phyloP scores from a whole-genome alignment of 176 grass and related monocot species.

The Cenchrus americanus region DNA sequence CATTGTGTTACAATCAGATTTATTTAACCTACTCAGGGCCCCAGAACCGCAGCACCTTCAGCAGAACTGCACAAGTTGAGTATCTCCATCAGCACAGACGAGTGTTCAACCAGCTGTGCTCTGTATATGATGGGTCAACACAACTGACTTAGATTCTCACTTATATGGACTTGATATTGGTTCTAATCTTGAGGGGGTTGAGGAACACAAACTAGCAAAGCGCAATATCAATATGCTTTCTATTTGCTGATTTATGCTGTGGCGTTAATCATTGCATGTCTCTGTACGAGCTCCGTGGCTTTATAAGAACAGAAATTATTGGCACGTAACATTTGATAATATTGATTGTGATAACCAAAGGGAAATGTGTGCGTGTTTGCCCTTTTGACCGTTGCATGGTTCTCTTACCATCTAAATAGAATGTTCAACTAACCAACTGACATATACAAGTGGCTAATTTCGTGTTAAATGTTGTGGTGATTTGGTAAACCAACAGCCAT shows the following conservation, averaged over 20 bases:
- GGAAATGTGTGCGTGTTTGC: neutral
- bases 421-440: neutral
- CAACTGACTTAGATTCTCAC: slow-evolving; percentile 57
- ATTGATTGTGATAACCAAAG: neutral
- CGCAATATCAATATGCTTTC: neutral
- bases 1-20: neutral
- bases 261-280: neutral
- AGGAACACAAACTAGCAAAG: neutral
- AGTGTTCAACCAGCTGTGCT: slow-evolving; percentile 50
- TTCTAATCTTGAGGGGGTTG: slow-evolving; percentile 53
- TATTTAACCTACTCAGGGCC: neutral
- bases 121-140: slow-evolving; percentile 71
- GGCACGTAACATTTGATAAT: neutral
- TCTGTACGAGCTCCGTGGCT: neutral
- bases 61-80: slow-evolving; percentile 74
- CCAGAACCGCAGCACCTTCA: slow-evolving; percentile 55
- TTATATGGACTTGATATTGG: slow-evolving; percentile 70
- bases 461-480: neutral
- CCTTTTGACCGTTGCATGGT: neutral
- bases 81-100: slow-evolving; percentile 22
- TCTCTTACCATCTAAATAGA: neutral
- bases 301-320: neutral
- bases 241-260: neutral
- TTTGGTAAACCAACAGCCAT: too few species aligned
- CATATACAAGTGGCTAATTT: neutral